Conservation (phyloP, 352 stramenopile genomes). For the Phytophthora europaea region DNA sequence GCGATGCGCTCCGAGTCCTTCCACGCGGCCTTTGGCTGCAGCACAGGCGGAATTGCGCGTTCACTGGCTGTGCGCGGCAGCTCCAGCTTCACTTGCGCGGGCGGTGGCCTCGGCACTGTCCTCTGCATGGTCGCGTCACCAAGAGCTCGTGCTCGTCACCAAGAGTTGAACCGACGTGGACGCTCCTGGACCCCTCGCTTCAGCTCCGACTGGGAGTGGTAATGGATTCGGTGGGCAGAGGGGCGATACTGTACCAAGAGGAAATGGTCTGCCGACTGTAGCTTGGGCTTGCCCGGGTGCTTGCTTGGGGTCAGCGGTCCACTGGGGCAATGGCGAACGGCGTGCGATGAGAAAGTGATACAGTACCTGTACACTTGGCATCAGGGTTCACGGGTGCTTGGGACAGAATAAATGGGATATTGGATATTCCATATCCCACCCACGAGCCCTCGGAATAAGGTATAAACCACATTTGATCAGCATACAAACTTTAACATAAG, state of each 20-base stretch:
- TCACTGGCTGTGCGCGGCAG: conserved; percentile 26
- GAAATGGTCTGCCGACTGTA: neutral
- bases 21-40: conserved; percentile 52
- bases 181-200: conserved; percentile 9
- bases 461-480: no score
- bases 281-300: neutral
- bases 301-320: neutral
- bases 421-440: neutral
- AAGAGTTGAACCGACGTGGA: conserved; percentile 20
- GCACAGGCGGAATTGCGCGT: conserved; percentile 12
- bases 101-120: neutral
- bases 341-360: conserved; percentile 23
- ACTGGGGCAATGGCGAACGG: conserved; percentile 21
- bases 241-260: neutral
- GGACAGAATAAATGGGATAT: neutral
- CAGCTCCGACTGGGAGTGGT: neutral
- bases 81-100: conserved; percentile 22
- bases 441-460: no score
- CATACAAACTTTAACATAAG: no score
- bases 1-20: conserved; percentile 75
- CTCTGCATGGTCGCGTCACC: conserved; percentile 16
- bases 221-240: no score
- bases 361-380: conserved; percentile 3
- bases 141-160: no score
- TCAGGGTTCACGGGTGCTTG: neutral